Base-by-base conservation (phyloP, 2,329 filamentous ascomycete species). In the Rhynchosporium agropyri region DNA sequence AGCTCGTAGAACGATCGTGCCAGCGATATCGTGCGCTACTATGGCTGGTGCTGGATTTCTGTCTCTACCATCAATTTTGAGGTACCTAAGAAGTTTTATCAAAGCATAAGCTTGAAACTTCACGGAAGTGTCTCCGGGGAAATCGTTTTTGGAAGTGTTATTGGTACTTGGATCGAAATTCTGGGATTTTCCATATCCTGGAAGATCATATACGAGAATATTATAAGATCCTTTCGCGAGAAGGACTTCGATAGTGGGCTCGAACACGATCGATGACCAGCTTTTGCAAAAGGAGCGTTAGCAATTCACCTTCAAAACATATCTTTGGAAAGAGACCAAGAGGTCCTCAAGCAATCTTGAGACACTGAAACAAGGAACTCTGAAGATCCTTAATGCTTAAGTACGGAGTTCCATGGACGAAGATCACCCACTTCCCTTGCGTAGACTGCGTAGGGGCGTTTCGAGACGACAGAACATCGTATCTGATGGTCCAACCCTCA, bases 91-190 rank as follows among this genome's bases (percentile, higher is more conserved):
- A 10, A 54, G 33, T 10, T 42, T 36, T 40, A 33, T 5, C 38
- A 54, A n/a, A 42, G 50, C 50, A 42, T 26, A 20, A n/a, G 50
- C 50, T 54, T 54, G 50, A 9, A 42, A 54, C 9, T 42, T 54
- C 10, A 54, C 50, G n/a, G 50, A 54, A 6, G 50, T 54, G 33
- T 54, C 50, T 12, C 50, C 50, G 2, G 26, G 50, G 20, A 54
- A 40, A 2, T 10, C 10, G 7, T 42, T 42, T 13, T 29, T 36
- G 33, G 50, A 7, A 28, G n/a, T 12, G n/a, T 42, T 10, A n/a
- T 42, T 4, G 1, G 13, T 26, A 5, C 20, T 26, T 10, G 33
- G 3, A 28, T 54, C 50, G 33, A 54, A 29, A 5, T 13, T 6
- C 28, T 54, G 50, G 0, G 50, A 54, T 7, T 54, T 15, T 15